Percentiles rank a stretch among this genome's conserved stretches.
phyloP scores from a whole-genome alignment of 352 stramenopile genomes.

The Pythium apleroticum region DNA sequence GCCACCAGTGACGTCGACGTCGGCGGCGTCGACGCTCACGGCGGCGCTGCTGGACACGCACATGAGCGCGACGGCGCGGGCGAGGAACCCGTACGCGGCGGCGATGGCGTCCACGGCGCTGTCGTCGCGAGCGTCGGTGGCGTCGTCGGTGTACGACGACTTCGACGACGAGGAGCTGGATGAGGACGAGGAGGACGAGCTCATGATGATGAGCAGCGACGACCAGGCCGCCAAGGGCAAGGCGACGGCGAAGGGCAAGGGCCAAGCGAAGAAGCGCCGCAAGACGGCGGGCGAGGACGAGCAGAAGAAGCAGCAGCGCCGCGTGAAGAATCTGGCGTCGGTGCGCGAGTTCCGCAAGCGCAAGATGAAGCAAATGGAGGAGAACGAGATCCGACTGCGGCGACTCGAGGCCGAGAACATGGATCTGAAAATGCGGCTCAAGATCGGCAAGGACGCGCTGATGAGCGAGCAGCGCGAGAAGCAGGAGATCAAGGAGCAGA shows the following conservation, averaged over 20 bases:
- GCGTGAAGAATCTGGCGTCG: constrained; percentile 74
- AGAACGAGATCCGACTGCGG: constrained; percentile 62
- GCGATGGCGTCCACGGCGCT: constrained; percentile 3
- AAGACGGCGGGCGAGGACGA: constrained; percentile 31
- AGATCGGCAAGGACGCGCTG: constrained; percentile 80
- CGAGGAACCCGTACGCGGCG: constrained; percentile 16
- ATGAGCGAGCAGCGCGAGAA: constrained; percentile 74
- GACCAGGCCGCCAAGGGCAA: constrained; percentile 1
- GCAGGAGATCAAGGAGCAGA: constrained; percentile 78
- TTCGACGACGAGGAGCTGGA: constrained; percentile 37
- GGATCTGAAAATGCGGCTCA: constrained; percentile 77
- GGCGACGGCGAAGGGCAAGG: constrained; percentile 1
- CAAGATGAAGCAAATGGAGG: constrained; percentile 70
- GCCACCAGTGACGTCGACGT: too few species aligned
- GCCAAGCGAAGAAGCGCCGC: constrained; percentile 17
- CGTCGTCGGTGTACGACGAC: constrained; percentile 21
- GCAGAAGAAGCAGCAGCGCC: constrained; percentile 59
- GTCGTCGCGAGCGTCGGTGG: constrained; percentile 13
- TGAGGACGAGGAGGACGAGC: constrained; percentile 8
- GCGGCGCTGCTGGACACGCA: constrained; percentile 19
- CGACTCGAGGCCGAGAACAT: constrained; percentile 76
- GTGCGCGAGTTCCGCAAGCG: constrained; percentile 78
- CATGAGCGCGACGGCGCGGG: neutral
- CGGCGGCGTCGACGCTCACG: constrained; percentile 9
- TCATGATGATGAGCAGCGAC: constrained; percentile 14